A percentile compares a stretch with the other conserved stretches of the same genome.
phyloP scores from a whole-genome alignment of 257 asterid species.

The Fraxinus americana region DNA sequence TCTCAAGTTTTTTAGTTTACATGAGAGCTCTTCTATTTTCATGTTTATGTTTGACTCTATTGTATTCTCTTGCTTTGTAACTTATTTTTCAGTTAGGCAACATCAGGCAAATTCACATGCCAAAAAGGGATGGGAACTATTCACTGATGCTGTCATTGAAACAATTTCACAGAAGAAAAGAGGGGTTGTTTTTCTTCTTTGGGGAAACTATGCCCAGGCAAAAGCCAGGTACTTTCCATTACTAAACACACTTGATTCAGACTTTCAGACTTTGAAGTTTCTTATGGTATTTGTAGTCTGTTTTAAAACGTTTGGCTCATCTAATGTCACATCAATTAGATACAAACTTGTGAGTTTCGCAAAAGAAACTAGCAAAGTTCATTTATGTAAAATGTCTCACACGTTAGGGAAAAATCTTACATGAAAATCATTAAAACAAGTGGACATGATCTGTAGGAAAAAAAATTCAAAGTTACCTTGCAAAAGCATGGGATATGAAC shows the following conservation, averaged over 20 bases:
- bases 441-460: background rate
- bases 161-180: slow-evolving; percentile 72
- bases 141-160: slow-evolving; percentile 89
- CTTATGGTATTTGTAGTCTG: background rate
- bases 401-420: background rate
- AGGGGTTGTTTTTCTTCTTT: slow-evolving; percentile 93
- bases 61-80: background rate
- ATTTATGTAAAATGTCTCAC: background rate
- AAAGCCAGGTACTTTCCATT: slow-evolving; percentile 61
- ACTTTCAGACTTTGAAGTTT: background rate
- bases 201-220: slow-evolving; percentile 99
- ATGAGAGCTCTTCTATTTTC: background rate
- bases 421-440: background rate
- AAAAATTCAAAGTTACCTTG: background rate
- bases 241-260: slow-evolving; percentile 4
- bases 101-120: slow-evolving; percentile 97
- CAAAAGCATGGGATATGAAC: background rate
- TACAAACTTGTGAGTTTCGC: background rate
- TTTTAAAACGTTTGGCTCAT: background rate
- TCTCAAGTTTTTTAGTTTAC: slow-evolving; percentile 6
- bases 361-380: background rate
- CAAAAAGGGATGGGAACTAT: slow-evolving; percentile 95
- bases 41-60: background rate
- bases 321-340: background rate
- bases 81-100: slow-evolving; percentile 64